Evolutionary conservation across 2,329 filamentous ascomycete genomes (phyloP).

Genomic region (Verticillium nonalfalfae): DNA sequence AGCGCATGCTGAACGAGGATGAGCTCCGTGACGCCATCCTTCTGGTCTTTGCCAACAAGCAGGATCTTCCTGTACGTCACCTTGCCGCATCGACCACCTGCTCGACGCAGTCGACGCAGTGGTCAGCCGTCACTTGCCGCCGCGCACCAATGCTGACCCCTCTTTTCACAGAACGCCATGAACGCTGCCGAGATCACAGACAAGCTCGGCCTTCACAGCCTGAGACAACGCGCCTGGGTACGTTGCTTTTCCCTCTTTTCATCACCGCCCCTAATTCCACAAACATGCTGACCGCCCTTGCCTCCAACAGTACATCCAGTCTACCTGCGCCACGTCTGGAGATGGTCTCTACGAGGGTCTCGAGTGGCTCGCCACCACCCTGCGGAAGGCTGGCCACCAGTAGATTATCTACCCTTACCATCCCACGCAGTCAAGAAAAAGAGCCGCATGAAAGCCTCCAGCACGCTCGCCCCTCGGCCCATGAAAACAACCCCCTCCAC

Average conservation of each 20-base stretch:
- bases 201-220: slow-evolving; percentile 98
- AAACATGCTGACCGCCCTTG: slow-evolving; percentile 11
- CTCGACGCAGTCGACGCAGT: background rate
- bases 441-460: slow-evolving; percentile 21
- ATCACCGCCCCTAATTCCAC: background rate
- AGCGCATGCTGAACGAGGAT: slow-evolving; percentile 98
- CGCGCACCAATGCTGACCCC: slow-evolving; percentile 4
- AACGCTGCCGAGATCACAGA: slow-evolving; percentile 99
- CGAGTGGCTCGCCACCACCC: slow-evolving; percentile 80
- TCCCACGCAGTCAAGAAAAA: slow-evolving; percentile 17
- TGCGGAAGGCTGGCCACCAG: slow-evolving; percentile 67
- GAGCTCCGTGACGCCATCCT: slow-evolving; percentile 97
- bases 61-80: slow-evolving; percentile 86
- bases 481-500: slow-evolving; percentile 21
- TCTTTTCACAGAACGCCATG: slow-evolving; percentile 77
- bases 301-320: slow-evolving; percentile 83
- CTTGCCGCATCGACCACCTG: background rate
- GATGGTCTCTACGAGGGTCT: slow-evolving; percentile 99
- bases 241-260: slow-evolving; percentile 30
- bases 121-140: background rate
- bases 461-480: slow-evolving; percentile 20
- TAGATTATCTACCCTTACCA: slow-evolving; percentile 29
- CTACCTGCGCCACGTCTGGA: slow-evolving; percentile 96
- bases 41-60: slow-evolving; percentile 99
- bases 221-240: slow-evolving; percentile 99